A percentile compares a stretch with the other conserved stretches of the same genome.
phyloP scores from a whole-genome alignment of 805 yeast species.

The Suhomyces canberraensis region DNA sequence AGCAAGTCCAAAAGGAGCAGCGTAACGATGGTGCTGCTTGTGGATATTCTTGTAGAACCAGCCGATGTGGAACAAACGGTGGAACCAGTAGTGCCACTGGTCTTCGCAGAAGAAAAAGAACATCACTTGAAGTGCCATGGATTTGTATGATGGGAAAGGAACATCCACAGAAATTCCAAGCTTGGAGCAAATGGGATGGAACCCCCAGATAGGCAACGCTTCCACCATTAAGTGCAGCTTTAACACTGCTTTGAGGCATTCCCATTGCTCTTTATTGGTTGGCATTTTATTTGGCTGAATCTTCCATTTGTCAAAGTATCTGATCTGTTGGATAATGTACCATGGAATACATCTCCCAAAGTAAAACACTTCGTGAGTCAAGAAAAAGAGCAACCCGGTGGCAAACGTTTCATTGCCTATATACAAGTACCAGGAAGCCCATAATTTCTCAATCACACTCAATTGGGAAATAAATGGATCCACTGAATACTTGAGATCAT shows the following conservation, averaged over 20 bases:
- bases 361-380: constrained; percentile 54
- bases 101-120: constrained; percentile 54
- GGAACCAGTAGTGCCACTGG: constrained; percentile 61
- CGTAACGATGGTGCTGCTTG: constrained; percentile 59
- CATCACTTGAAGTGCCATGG: constrained; percentile 44
- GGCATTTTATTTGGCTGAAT: constrained; percentile 54
- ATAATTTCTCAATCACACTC: constrained; percentile 42
- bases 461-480: constrained; percentile 14
- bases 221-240: constrained; percentile 57
- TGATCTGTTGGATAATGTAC: constrained; percentile 52
- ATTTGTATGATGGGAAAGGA: constrained; percentile 48
- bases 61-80: constrained; percentile 54
- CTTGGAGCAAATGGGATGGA: constrained; percentile 52
- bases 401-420: constrained; percentile 55
- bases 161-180: constrained; percentile 49
- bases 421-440: constrained; percentile 57
- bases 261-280: constrained; percentile 57
- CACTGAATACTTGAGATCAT: not conserved
- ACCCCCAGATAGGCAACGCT: constrained; percentile 60
- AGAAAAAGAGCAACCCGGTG: constrained; percentile 53
- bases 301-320: constrained; percentile 50
- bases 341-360: constrained; percentile 60
- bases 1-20: constrained; percentile 60
- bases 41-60: constrained; percentile 55
- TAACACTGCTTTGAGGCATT: constrained; percentile 55